A percentile compares a stretch with the other conserved stretches of the same genome.
Conservation (phyloP, 73 alveolate species). For the Paramecium sonneborni region DNA sequence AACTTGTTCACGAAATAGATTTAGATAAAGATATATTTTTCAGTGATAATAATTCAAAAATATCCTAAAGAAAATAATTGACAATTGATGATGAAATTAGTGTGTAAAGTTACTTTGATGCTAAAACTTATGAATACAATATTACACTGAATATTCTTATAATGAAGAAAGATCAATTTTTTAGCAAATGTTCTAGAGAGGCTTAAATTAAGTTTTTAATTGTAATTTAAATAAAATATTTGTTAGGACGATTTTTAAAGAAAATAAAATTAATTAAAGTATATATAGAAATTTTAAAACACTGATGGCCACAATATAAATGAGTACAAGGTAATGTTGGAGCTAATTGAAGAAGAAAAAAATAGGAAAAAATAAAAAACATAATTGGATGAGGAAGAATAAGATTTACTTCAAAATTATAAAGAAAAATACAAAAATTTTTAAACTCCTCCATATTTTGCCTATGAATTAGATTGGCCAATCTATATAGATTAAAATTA, state of each 20-base stretch:
- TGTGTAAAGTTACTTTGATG: not conserved
- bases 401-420: not conserved
- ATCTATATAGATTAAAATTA: too few relatives aligned
- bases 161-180: not conserved
- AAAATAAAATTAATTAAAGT: not conserved
- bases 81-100: not conserved
- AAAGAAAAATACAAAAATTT: not conserved
- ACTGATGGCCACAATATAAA: not conserved
- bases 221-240: not conserved
- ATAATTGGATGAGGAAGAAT: not conserved
- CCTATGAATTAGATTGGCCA: not conserved
- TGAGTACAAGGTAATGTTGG: not conserved
- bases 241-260: not conserved
- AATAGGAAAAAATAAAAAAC: not conserved
- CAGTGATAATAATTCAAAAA: not conserved
- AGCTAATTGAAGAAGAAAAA: not conserved
- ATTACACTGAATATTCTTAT: not conserved
- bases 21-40: not conserved
- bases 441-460: not conserved
- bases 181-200: not conserved
- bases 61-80: not conserved
- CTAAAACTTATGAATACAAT: not conserved
- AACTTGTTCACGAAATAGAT: not conserved
- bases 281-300: not conserved
- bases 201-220: not conserved